Evolutionary conservation across 106 monocot species (phyloP).

Genomic region (Gastrodia elata): DNA sequence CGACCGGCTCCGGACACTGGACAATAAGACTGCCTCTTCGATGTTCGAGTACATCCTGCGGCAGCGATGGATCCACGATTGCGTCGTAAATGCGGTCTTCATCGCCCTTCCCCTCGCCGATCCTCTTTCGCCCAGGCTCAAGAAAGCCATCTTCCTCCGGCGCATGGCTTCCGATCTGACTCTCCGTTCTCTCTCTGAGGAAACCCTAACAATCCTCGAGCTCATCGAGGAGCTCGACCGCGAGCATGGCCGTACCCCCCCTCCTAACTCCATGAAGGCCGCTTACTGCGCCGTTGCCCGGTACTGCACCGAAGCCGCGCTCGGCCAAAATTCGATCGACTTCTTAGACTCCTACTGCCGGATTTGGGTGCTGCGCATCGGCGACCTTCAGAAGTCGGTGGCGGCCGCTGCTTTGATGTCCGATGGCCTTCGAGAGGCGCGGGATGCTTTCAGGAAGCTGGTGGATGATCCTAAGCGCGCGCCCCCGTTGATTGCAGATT

Average conservation of each 20-base stretch:
- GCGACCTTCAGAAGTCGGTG: constrained; percentile 3
- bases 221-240: constrained; percentile 12
- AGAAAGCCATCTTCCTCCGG: background rate
- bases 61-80: background rate
- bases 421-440: background rate
- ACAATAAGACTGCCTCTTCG: constrained; percentile 3
- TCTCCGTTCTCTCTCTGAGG: background rate
- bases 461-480: background rate
- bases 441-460: constrained; percentile 4
- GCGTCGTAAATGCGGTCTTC: constrained; percentile 4
- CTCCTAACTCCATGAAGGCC: constrained; percentile 3
- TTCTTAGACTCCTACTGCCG: background rate
- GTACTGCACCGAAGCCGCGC: background rate
- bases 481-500: background rate
- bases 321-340: no score
- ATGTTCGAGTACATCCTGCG: background rate
- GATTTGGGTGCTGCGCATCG: constrained; percentile 1
- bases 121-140: background rate
- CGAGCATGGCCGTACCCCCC: background rate
- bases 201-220: constrained; percentile 7
- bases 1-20: background rate
- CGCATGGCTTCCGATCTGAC: background rate
- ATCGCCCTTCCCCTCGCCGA: background rate
- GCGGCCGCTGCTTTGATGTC: constrained; percentile 9
- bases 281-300: constrained; percentile 4